Evolutionary conservation across 2,329 filamentous ascomycete genomes (phyloP).

Genomic region (Colletotrichum salicis): DNA sequence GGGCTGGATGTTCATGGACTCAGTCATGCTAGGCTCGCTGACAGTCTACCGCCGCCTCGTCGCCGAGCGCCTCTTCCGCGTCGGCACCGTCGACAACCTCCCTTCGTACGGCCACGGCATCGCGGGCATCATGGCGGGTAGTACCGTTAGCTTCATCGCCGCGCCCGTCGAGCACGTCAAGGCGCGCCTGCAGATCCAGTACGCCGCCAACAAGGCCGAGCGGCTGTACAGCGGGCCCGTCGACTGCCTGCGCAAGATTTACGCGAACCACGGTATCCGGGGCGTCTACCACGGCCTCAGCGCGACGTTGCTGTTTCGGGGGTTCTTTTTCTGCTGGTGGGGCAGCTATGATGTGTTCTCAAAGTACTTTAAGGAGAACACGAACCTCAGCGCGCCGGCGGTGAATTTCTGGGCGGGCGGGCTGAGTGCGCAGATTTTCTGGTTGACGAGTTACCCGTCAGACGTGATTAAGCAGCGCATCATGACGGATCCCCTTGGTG

Average conservation of each 20-base stretch:
- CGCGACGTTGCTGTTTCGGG: conserved; percentile 88
- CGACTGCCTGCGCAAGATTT: conserved; percentile 81
- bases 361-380: conserved; percentile 72
- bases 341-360: conserved; percentile 91
- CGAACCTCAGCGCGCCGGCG: conserved; percentile 77
- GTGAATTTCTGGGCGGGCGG: conserved; percentile 99
- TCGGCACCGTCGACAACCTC: conserved; percentile 55
- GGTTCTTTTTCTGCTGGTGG: conserved; percentile 99
- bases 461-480: conserved; percentile 96
- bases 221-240: conserved; percentile 87
- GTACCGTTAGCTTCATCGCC: conserved; percentile 91
- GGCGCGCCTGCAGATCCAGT: conserved; percentile 93
- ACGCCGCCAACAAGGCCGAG: conserved; percentile 80
- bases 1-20: conserved; percentile 98
- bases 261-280: conserved; percentile 75
- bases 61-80: conserved; percentile 80
- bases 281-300: conserved; percentile 88
- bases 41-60: conserved; percentile 89
- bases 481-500: conserved; percentile 93
- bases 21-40: conserved; percentile 87
- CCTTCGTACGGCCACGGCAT: conserved; percentile 85
- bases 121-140: conserved; percentile 86
- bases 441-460: conserved; percentile 89
- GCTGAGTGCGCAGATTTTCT: conserved; percentile 92
- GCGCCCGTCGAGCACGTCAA: conserved; percentile 96